Conservation (phyloP, 495 filamentous ascomycete species). For the Neurospora sp. region DNA sequence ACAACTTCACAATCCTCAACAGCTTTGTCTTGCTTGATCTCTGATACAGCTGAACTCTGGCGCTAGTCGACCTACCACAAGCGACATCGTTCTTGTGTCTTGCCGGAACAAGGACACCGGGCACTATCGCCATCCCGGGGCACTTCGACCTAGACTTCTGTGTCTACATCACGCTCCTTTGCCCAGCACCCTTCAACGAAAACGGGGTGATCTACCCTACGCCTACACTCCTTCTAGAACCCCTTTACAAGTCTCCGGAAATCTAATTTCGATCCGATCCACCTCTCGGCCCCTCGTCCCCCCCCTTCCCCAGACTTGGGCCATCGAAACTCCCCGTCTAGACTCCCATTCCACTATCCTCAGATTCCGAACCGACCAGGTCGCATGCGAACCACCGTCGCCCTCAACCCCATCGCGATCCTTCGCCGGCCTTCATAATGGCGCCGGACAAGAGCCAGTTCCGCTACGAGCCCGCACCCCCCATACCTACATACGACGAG, state of each 20-base stretch:
- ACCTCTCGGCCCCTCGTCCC: neutral
- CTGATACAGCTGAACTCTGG: neutral
- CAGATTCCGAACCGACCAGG: neutral
- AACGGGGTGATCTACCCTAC: neutral
- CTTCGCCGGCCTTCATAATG: conserved; percentile 22
- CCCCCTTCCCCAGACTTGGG: neutral
- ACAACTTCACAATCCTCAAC: neutral
- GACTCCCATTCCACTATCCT: neutral
- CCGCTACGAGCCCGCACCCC: conserved; percentile 53
- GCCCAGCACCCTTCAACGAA: neutral
- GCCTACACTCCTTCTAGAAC: neutral
- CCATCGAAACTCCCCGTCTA: neutral
- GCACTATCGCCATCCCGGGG: neutral
- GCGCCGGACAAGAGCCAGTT: conserved; percentile 30
- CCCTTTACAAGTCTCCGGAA: neutral
- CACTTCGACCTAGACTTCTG: neutral
- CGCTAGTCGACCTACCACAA: neutral
- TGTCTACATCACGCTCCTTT: neutral
- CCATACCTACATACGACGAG: conserved; percentile 94
- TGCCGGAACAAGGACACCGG: neutral
- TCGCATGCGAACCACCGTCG: neutral
- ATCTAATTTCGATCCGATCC: neutral
- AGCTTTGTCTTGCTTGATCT: neutral
- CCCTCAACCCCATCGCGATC: neutral
- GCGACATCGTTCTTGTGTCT: neutral